phyloP scores from a whole-genome alignment of 2,329 filamentous ascomycete species.

The Ophiocordyceps camponoti-leonardi region DNA sequence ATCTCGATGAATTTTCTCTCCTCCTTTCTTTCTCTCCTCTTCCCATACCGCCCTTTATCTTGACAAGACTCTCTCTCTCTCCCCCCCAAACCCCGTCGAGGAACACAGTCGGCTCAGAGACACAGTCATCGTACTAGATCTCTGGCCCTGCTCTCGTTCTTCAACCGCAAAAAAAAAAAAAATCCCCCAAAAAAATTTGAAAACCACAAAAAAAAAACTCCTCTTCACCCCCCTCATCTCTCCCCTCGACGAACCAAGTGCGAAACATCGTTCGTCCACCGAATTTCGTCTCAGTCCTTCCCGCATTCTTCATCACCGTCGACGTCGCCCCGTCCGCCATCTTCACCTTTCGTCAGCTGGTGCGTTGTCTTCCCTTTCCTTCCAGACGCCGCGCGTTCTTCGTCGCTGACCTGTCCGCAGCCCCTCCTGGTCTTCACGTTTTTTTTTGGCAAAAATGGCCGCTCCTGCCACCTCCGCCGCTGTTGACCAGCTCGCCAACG shows the following conservation, averaged over 20 bases:
- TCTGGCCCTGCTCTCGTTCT: constrained; percentile 41
- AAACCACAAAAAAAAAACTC: constrained; percentile 41
- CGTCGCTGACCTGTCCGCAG: not conserved
- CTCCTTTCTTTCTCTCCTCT: constrained; percentile 16
- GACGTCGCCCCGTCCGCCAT: not conserved
- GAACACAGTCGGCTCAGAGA: constrained; percentile 29
- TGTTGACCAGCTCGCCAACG: constrained; percentile 68
- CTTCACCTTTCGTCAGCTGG: not conserved
- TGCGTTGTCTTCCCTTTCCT: not conserved
- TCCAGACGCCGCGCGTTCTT: not conserved
- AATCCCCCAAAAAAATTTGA: constrained; percentile 35
- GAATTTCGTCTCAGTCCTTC: constrained; percentile 5
- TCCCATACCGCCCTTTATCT: constrained; percentile 28
- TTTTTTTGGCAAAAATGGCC: constrained; percentile 39
- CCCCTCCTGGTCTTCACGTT: not conserved
- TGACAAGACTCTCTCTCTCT: constrained; percentile 11
- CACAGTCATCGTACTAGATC: constrained; percentile 40
- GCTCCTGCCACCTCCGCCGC: constrained; percentile 38
- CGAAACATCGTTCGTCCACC: constrained; percentile 1
- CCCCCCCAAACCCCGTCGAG: constrained; percentile 24
- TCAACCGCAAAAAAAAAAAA: constrained; percentile 31
- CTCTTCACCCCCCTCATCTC: not conserved
- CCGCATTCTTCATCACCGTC: constrained; percentile 1
- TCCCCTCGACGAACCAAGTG: not conserved
- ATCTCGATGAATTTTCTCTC: constrained; percentile 20